phyloP scores from a whole-genome alignment of 257 asterid genomes.

The Craterostigma plantagineum region DNA sequence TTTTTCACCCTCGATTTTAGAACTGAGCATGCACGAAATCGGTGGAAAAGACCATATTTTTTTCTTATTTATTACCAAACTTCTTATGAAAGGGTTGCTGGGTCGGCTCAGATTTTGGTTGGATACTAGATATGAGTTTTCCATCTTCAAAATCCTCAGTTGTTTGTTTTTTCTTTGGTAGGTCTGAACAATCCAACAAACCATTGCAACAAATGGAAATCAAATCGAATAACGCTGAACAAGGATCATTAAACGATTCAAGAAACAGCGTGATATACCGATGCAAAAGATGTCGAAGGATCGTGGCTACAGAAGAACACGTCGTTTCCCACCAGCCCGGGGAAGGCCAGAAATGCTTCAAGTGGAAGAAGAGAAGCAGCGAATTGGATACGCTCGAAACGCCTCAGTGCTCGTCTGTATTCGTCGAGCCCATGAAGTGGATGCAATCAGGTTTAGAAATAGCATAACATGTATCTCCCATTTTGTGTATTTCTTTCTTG shows the following conservation, averaged over 20 bases:
- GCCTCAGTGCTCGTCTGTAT: slow-evolving; percentile 71
- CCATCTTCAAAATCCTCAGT: too few relatives aligned
- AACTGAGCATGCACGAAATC: too few relatives aligned
- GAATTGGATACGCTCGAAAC: slow-evolving; percentile 10
- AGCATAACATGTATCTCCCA: background rate
- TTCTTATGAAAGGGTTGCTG: too few relatives aligned
- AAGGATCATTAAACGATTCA: slow-evolving; percentile 15
- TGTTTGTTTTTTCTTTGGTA: too few relatives aligned
- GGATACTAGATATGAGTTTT: too few relatives aligned
- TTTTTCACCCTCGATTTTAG: too few relatives aligned
- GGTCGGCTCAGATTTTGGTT: too few relatives aligned
- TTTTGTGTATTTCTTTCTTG: background rate
- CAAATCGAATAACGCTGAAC: slow-evolving; percentile 14
- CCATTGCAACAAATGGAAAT: too few relatives aligned
- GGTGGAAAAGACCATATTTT: too few relatives aligned
- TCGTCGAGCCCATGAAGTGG: slow-evolving; percentile 95
- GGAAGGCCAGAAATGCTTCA: slow-evolving; percentile 53
- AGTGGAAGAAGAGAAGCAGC: slow-evolving; percentile 43
- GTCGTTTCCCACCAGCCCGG: slow-evolving; percentile 57
- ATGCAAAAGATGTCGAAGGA: slow-evolving; percentile 85
- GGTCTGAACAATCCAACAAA: too few relatives aligned
- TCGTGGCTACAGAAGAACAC: slow-evolving; percentile 64
- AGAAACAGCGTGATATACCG: slow-evolving; percentile 52
- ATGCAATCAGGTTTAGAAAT: slow-evolving; percentile 63
- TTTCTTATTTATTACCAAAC: too few relatives aligned